These are phyloP conservation scores for Baudoinia panamericana DNA, from an alignment of 495 filamentous ascomycete genomes.

Conservation along the genomic window DNA sequence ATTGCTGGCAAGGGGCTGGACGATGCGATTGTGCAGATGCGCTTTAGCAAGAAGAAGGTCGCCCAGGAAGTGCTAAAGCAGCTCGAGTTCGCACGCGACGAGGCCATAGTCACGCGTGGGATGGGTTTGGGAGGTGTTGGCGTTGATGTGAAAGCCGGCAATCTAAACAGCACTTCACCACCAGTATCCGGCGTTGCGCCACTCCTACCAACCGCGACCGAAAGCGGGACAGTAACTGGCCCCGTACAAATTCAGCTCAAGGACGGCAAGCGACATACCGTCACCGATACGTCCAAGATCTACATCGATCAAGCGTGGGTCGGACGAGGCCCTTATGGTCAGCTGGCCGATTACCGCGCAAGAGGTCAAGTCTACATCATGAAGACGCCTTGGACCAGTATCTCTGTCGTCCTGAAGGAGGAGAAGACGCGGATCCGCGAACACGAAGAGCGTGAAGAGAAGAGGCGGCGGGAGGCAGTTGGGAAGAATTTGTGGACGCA, in stretches of 20 bases:
- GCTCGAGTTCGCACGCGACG: constrained; percentile 61
- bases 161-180: not conserved
- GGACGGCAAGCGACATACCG: constrained; percentile 29
- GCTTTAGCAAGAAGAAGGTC: constrained; percentile 85
- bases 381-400: constrained; percentile 57
- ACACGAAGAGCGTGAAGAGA: constrained; percentile 60
- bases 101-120: constrained; percentile 59
- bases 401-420: constrained; percentile 73
- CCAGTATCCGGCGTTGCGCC: not conserved
- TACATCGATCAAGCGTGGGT: constrained; percentile 92
- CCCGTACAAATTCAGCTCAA: constrained; percentile 25
- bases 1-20: constrained; percentile 83
- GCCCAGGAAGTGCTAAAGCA: constrained; percentile 66
- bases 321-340: constrained; percentile 51
- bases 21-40: constrained; percentile 90
- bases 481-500: constrained; percentile 59
- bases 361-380: constrained; percentile 50
- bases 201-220: not conserved
- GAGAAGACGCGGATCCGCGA: constrained; percentile 74
- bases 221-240: not conserved
- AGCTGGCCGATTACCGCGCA: constrained; percentile 49
- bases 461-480: constrained; percentile 41
- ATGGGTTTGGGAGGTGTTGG: constrained; percentile 61
- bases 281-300: constrained; percentile 57
- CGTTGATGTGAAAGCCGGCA: constrained; percentile 1